Conservation (phyloP, 805 yeast genomes). For the Cyberlindnera amylophila region DNA sequence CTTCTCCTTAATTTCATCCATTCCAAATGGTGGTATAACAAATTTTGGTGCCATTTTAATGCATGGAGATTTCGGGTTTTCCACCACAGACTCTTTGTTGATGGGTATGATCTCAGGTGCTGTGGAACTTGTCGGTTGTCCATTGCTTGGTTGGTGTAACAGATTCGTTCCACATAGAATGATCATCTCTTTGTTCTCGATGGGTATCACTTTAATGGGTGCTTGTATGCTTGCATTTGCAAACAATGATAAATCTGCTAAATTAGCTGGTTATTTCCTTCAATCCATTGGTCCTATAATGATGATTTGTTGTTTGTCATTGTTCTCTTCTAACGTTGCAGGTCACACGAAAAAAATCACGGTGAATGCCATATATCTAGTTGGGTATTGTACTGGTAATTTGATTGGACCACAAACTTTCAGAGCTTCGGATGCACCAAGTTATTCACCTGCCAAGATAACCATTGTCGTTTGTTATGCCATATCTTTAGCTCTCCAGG, state of each 20-base stretch:
- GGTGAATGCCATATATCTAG: neutral
- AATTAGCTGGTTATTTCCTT: neutral
- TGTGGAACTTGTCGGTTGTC: neutral
- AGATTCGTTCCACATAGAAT: neutral
- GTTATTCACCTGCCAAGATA: neutral
- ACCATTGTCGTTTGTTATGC: neutral
- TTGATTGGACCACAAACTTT: neutral
- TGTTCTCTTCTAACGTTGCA: neutral
- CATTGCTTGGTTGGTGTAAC: neutral
- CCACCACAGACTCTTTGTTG: neutral
- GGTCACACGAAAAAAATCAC: neutral
- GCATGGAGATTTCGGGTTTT: neutral
- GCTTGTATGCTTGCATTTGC: neutral
- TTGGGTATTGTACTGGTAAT: neutral
- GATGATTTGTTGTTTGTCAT: neutral
- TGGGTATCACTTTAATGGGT: neutral
- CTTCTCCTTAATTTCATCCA: neutral
- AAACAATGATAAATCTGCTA: neutral
- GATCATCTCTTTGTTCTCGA: neutral
- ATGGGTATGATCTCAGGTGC: neutral
- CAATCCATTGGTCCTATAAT: neutral
- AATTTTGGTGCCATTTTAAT: neutral
- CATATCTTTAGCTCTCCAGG: neutral
- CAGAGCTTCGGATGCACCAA: neutral
- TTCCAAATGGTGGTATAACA: neutral